Evolutionary conservation across 257 asterid genomes (phyloP).

Genomic region (Craterostigma plantagineum): DNA sequence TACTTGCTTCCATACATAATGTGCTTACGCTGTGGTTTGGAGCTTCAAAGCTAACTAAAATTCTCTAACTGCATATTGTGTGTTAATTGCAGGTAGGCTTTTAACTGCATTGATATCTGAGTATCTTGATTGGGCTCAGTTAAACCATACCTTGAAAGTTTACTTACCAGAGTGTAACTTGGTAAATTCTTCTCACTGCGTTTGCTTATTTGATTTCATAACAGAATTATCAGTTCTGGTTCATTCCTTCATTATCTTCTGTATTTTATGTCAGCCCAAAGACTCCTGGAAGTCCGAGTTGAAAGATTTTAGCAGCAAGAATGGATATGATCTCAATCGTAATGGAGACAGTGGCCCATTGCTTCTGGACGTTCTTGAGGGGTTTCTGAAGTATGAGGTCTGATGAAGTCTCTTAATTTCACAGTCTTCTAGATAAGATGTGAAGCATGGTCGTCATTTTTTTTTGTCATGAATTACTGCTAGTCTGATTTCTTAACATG

Average conservation of each 20-base stretch:
- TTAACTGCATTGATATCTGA: constrained; percentile 65
- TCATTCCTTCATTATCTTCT: background rate
- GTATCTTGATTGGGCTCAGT: constrained; percentile 78
- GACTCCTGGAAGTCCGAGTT: constrained; percentile 89
- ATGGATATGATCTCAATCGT: constrained; percentile 83
- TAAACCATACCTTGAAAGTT: constrained; percentile 69
- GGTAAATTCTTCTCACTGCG: constrained; percentile 21
- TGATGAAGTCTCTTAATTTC: constrained; percentile 5
- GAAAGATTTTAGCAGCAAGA: constrained; percentile 80
- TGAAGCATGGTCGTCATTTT: too few relatives aligned
- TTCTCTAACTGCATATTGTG: too few relatives aligned
- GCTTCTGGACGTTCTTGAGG: constrained; percentile 95
- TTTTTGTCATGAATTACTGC: too few relatives aligned
- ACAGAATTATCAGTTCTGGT: background rate
- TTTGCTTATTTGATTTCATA: background rate
- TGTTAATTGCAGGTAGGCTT: constrained; percentile 40
- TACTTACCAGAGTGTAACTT: constrained; percentile 80
- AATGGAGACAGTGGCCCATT: constrained; percentile 87
- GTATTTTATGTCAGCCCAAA: constrained; percentile 42
- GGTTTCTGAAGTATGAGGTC: constrained; percentile 97
- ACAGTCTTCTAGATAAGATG: too few relatives aligned
- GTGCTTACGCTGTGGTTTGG: too few relatives aligned
- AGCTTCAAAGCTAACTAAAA: too few relatives aligned
- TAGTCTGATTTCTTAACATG: too few relatives aligned
- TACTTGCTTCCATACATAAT: too few relatives aligned